Percentiles rank a stretch among this genome's conserved stretches.
Conservation (phyloP, 139 green algal species). For the Chlamydomonas schloesseri region DNA sequence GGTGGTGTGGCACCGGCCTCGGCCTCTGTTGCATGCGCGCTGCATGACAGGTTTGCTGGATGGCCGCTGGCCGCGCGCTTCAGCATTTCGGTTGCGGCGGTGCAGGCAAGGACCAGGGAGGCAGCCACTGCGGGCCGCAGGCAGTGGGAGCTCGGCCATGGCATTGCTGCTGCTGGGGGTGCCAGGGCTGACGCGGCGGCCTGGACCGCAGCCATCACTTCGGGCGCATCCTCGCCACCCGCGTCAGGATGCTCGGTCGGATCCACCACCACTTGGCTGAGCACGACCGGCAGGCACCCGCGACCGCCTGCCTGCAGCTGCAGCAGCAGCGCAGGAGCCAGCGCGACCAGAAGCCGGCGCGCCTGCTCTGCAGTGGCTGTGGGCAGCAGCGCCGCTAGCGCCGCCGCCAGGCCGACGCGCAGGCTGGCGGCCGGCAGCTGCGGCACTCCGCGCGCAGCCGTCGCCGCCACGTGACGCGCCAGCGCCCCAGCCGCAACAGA, state of each 20-base stretch:
- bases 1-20: no score
- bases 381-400: neutral
- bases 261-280: no score
- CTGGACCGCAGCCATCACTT: no score
- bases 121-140: no score
- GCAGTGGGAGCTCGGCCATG: no score
- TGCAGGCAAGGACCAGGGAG: no score
- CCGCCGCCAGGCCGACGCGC: neutral
- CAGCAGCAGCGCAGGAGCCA: neutral
- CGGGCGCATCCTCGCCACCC: no score
- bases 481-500: neutral
- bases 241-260: no score
- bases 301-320: neutral
- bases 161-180: no score
- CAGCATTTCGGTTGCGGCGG: no score
- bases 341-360: conserved; percentile 4
- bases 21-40: no score
- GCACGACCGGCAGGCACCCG: neutral
- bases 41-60: neutral
- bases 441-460: conserved; percentile 7
- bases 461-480: conserved; percentile 4
- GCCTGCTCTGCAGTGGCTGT: conserved; percentile 7
- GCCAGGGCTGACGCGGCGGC: no score
- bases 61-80: neutral
- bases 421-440: neutral